Base-by-base conservation (phyloP, 306 rosid species). In the Aeschynomene evenia region DNA sequence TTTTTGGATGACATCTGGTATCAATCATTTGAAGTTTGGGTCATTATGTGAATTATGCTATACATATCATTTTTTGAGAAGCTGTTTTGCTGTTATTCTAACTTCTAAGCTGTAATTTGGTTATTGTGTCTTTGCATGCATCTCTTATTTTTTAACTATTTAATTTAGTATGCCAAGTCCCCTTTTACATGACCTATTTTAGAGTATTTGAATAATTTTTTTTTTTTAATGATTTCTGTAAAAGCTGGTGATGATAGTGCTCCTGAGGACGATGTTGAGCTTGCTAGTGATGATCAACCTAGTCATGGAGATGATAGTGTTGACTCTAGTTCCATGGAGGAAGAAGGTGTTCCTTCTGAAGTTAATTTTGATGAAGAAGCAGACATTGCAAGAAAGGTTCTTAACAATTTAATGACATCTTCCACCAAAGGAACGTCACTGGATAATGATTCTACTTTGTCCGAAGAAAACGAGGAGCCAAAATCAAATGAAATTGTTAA, bases 291-390 rank as follows among this genome's bases (percentile, higher is more conserved):
- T 51, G 54, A 70, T 28, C 63, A 50, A 24, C 79, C 84, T 66
- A 53, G 66, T 79, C 68, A 76, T 37, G 63, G 63, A 26, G 84
- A 82, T 77, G 85, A 79, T 69, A 71, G 63, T 68, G 82, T 65
- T 74, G 45, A 72, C 61, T 52, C 79, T 22, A 63, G 57, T 55
- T 24, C 63, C 31, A 9, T 46, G 19, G 85, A 77, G 80, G 89
- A 79, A 19, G 84, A 74, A 15, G 73, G 43, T 16, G 57, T 50
- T 23, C 77, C 85, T 49, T 57, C 78, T 45, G 95, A 80, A 66
- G 80, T 78, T 77, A 76, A 94, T 85, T 94, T 91, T 83, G 92
- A 87, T 12, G 72, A 79, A 85, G 99, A 94, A 87, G 91, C 86
- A 31, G 92, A 87, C 82, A 82, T 88, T 42, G 85, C 97, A 37